Base-by-base conservation (phyloP, 495 filamentous ascomycete genomes). In the Echria macrotheca region DNA sequence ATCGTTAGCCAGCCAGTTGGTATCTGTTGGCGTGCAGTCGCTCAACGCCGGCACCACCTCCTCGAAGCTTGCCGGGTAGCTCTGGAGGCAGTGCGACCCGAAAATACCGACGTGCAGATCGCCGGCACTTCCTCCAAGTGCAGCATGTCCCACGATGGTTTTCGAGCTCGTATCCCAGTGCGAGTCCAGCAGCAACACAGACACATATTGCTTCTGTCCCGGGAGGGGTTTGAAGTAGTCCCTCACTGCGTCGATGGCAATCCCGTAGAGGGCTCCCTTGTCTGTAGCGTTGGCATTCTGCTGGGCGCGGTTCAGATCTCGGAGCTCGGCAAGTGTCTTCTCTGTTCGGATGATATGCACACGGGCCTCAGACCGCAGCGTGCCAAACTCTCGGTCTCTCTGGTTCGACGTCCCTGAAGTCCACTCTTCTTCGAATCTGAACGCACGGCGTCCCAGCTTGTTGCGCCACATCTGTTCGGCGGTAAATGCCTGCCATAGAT, bases 401-500 rank as follows among this genome's bases (percentile, higher is more conserved):
- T 76, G 75, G 32, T 82, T 89, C 39, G 86, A 72, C 11, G 83
- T 85, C 12, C 89, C 88, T 0, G 80, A 79, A 47, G 88, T 86
- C 91, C 91, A 96, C 56, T 91, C 87, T 64, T 96, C 91, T 46
- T 96, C 91, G 54, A 91, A 87, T 33, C 90, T 75, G 61, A 95
- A 95, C 37, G 81, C 86, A 18, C 91, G 79, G 21, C 91, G 78
- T 2, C 89, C 89, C 44, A 96, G 77, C 37, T 81, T 83, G 64
- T 91, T 85, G 49, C 89, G 86, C 64, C 79, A 84, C 90, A 96
- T 96, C 61, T 96, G 89, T 60, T 95, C 89, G 10, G 86, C 87
- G 0, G 91, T 96, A 59, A 93, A 96, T 6, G 89, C 88, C 63
- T 96, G 91, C 91, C 91, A 96, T 2, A 96, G 75, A 62, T 96